Evolutionary conservation across 2,329 filamentous ascomycete genomes (phyloP).

Genomic region (Penicillium capsulatum): DNA sequence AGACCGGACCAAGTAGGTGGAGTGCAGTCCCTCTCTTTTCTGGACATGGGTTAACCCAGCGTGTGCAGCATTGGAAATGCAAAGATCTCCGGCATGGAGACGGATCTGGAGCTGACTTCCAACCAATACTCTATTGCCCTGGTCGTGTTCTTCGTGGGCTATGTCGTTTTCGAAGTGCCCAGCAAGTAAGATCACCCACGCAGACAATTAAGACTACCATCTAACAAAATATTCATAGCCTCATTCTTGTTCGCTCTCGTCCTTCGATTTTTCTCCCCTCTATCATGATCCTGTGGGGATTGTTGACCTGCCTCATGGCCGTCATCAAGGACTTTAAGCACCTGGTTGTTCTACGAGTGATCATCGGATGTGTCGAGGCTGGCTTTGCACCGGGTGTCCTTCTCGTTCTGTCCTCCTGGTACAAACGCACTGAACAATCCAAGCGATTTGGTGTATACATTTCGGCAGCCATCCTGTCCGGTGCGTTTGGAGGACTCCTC

Average conservation of each 20-base stretch:
- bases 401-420: slow-evolving; percentile 54
- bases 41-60: too few species aligned
- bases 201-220: too few species aligned
- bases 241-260: slow-evolving; percentile 48
- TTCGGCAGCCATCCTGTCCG: slow-evolving; percentile 54
- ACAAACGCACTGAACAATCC: slow-evolving; percentile 55
- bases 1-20: slow-evolving; percentile 26
- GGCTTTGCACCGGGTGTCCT: slow-evolving; percentile 26
- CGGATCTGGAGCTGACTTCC: slow-evolving; percentile 24
- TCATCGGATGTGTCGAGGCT: slow-evolving; percentile 24
- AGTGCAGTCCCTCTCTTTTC: too few species aligned
- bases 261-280: slow-evolving; percentile 50
- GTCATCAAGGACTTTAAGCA: slow-evolving; percentile 46
- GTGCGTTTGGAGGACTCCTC: slow-evolving; percentile 52
- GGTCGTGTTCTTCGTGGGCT: slow-evolving; percentile 53
- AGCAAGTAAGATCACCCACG: slow-evolving; percentile 42
- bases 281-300: slow-evolving; percentile 55
- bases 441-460: slow-evolving; percentile 57
- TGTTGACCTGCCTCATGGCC: slow-evolving; percentile 50
- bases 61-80: slow-evolving; percentile 26
- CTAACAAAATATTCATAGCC: too few species aligned
- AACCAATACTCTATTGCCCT: slow-evolving; percentile 50
- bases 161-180: slow-evolving; percentile 53
- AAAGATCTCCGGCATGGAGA: slow-evolving; percentile 24
- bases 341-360: slow-evolving; percentile 43